Evolutionary conservation across 1,139 yeast species (phyloP), one percentile per base, ranked within the genome.

Genomic region (Saccharomyces hybrid): DNA sequence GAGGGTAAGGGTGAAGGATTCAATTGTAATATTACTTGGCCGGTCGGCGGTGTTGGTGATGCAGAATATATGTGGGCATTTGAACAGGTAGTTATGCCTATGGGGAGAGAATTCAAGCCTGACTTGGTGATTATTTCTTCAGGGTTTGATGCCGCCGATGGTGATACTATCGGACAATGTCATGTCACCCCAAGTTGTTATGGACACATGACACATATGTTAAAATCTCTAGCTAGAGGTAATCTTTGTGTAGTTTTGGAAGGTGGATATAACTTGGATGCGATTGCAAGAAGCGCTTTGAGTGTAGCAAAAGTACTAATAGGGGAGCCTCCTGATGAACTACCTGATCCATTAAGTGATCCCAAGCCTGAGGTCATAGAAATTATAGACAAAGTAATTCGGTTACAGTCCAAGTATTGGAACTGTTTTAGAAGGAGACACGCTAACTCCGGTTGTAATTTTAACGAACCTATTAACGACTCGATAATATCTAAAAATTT

Each of bases 91-190:
- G 81, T 95, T 13, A 79, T 95, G 79, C 99, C 99, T 0, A 82
- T 90, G 49, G 87, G 95, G 51, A 74, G 83, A 55, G 99, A 95
- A 67, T 95, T 86, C 64, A 85, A 86, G 64, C 98, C 99, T 0
- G 99, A 95, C 72, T 76, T 95, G 61, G 90, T 90, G 5, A 88
- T 95, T 44, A 85, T 95, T 34, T 88, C 97, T 47, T 85, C 98
- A 0, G 99, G 99, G 0, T 93, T 93, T 66, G 99, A 93, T 73
- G 99, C 99, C 26, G 99, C 99, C 0, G 97, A 88, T 63, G 99
- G 98, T 53, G 99, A 95, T 72, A 85, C 89, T 55, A 88, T 95
- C 61, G 99, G 99, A n/a, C 96, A 95, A 46, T 93, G 97, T 70
- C 95, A 88, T 69, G 96, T 95, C 3, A 81, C 97, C 0, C 99